Conservation (phyloP, 139 green algal genomes). For the Parachlorella kessleri region DNA sequence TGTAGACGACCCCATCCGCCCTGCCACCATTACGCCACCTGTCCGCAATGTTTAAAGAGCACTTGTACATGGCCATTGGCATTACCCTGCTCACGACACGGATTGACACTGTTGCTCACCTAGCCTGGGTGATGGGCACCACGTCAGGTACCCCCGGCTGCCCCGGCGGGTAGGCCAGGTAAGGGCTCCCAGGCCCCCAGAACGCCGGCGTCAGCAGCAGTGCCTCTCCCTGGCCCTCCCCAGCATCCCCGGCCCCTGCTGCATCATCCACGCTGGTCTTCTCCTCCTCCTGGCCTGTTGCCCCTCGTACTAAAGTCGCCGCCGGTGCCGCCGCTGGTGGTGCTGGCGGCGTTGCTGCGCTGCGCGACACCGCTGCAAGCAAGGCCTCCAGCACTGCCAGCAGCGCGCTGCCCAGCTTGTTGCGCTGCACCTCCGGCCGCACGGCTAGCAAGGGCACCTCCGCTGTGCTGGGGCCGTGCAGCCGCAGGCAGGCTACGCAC, state of each 20-base stretch:
- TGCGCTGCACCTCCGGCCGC: constrained; percentile 48
- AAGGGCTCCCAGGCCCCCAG: neutral
- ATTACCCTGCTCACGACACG: no score
- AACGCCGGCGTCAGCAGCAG: constrained; percentile 12
- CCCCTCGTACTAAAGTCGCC: no score
- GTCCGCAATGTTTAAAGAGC: no score
- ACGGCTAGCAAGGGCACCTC: constrained; percentile 50
- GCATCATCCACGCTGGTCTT: no score
- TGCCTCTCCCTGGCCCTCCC: neutral
- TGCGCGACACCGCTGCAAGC: constrained; percentile 8
- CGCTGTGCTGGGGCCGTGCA: constrained; percentile 28
- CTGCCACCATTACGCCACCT: no score
- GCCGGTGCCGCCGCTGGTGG: no score
- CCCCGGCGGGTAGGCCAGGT: neutral
- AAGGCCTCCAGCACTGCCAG: constrained; percentile 39
- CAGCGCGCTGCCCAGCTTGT: constrained; percentile 33
- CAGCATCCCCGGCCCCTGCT: no score
- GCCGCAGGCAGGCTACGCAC: constrained; percentile 6
- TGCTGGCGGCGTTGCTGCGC: no score
- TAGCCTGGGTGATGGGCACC: neutral
- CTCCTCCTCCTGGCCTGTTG: no score
- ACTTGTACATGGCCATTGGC: no score
- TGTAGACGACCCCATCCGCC: no score
- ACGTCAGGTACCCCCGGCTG: neutral
- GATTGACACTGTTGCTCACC: no score